Percentiles rank a stretch among this genome's conserved stretches.
phyloP scores from a whole-genome alignment of 768 basidiomycete genomes.

The Lactarius evosmus region DNA sequence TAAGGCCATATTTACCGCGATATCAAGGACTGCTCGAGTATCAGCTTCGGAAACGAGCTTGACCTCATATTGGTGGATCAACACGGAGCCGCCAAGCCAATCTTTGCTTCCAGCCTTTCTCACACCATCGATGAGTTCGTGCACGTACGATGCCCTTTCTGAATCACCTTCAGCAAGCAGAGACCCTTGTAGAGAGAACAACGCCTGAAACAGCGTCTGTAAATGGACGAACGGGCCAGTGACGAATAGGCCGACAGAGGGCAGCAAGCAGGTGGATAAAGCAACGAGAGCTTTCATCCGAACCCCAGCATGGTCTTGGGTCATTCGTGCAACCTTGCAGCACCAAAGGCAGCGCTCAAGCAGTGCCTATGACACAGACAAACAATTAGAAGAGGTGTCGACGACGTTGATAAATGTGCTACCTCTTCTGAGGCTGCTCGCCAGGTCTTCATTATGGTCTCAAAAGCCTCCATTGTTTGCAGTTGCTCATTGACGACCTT shows the following conservation, averaged over 20 bases:
- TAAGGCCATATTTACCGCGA: constrained; percentile 42
- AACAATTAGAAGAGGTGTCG: background rate
- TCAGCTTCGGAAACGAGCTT: constrained; percentile 27
- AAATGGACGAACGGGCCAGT: constrained; percentile 46
- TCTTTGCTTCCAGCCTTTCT: constrained; percentile 49
- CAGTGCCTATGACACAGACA: constrained; percentile 35
- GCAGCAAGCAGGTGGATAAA: constrained; percentile 46
- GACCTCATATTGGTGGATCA: constrained; percentile 52
- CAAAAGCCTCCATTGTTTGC: constrained; percentile 59
- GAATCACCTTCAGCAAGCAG: constrained; percentile 31
- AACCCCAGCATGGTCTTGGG: constrained; percentile 38
- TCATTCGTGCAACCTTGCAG: constrained; percentile 50
- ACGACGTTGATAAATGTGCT: constrained; percentile 1
- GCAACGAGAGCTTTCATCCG: constrained; percentile 50
- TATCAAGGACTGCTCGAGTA: constrained; percentile 40
- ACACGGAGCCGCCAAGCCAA: constrained; percentile 42
- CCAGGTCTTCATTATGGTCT: constrained; percentile 58
- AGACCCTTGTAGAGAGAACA: constrained; percentile 49
- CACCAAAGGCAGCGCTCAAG: constrained; percentile 71
- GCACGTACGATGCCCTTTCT: constrained; percentile 39
- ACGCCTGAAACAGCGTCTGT: constrained; percentile 48
- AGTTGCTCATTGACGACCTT: constrained; percentile 50
- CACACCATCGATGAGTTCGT: constrained; percentile 46
- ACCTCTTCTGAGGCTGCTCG: constrained; percentile 52
- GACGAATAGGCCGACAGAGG: constrained; percentile 42